phyloP scores from a whole-genome alignment of 805 yeast genomes.

The Isabelozyma rhagii region DNA sequence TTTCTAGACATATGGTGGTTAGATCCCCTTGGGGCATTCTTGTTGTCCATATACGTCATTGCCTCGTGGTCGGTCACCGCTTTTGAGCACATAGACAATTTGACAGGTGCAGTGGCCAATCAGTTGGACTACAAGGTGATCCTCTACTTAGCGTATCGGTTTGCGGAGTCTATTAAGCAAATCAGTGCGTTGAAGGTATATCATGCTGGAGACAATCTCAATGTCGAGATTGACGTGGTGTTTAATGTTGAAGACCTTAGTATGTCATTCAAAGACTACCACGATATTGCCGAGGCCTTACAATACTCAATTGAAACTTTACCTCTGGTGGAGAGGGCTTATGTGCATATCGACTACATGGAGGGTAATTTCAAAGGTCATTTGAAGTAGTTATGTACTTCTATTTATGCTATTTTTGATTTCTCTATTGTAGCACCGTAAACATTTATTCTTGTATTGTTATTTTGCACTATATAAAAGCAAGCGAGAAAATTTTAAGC shows the following conservation, averaged over 20 bases:
- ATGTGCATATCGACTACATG: constrained; percentile 73
- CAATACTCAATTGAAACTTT: constrained; percentile 78
- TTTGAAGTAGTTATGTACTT: constrained; percentile 16
- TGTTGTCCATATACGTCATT: constrained; percentile 60
- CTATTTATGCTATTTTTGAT: background rate
- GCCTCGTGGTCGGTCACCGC: constrained; percentile 63
- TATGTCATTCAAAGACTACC: constrained; percentile 60
- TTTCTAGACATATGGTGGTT: constrained; percentile 60
- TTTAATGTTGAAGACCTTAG: constrained; percentile 41
- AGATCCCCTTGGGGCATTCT: constrained; percentile 71
- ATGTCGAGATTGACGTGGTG: constrained; percentile 74
- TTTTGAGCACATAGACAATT: constrained; percentile 67
- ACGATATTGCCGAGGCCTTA: constrained; percentile 77
- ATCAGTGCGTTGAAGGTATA: constrained; percentile 69
- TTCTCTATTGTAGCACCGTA: too few relatives aligned
- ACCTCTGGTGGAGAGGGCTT: constrained; percentile 76
- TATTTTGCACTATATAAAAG: too few relatives aligned
- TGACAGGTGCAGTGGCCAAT: constrained; percentile 71
- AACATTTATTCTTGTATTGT: background rate
- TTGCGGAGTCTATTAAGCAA: constrained; percentile 61
- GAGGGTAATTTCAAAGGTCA: constrained; percentile 43
- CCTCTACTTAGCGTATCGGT: constrained; percentile 63
- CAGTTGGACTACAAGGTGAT: constrained; percentile 62
- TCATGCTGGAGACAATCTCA: constrained; percentile 74
- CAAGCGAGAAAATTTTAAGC: background rate